These are phyloP conservation scores for Phytopythium cucurbitacearum DNA, from an alignment of 352 stramenopile genomes.

Conservation along the genomic window DNA sequence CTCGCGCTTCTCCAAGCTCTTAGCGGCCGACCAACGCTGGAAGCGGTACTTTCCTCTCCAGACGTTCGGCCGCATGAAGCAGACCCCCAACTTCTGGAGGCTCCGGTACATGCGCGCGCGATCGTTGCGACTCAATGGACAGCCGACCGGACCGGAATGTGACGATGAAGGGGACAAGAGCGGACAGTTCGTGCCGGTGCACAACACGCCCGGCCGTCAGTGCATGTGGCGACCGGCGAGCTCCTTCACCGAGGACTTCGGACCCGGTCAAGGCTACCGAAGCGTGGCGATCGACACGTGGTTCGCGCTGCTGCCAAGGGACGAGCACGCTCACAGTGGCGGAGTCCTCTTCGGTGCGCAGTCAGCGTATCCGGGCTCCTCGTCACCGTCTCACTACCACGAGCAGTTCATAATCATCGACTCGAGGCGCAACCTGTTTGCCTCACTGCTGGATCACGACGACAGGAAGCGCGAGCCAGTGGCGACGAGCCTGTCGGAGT, in stretches of 20 bases:
- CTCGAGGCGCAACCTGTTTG: slow-evolving; percentile 16
- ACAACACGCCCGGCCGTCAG: too few relatives aligned
- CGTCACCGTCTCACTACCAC: slow-evolving; percentile 12
- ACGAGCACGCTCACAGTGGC: slow-evolving; percentile 11
- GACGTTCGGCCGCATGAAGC: background rate
- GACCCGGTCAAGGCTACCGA: too few relatives aligned
- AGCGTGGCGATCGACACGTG: slow-evolving; percentile 16
- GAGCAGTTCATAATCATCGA: slow-evolving; percentile 24
- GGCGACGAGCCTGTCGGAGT: slow-evolving; percentile 8
- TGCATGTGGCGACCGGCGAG: too few relatives aligned
- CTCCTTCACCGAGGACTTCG: too few relatives aligned
- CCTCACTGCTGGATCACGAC: slow-evolving; percentile 15
- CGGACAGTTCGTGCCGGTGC: too few relatives aligned
- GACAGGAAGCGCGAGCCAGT: background rate
- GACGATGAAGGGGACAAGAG: too few relatives aligned
- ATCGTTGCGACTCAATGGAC: slow-evolving; percentile 9
- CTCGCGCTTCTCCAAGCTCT: slow-evolving; percentile 2
- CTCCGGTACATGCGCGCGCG: slow-evolving; percentile 6
- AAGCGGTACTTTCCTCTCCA: background rate
- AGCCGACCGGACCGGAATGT: background rate
- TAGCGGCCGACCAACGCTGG: slow-evolving; percentile 4
- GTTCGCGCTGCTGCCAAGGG: slow-evolving; percentile 21
- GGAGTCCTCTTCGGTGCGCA: slow-evolving; percentile 26
- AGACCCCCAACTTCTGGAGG: slow-evolving; percentile 8
- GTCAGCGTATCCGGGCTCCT: slow-evolving; percentile 7